phyloP scores from a whole-genome alignment of 768 basidiomycete genomes.

The Suillus cothurnatus region DNA sequence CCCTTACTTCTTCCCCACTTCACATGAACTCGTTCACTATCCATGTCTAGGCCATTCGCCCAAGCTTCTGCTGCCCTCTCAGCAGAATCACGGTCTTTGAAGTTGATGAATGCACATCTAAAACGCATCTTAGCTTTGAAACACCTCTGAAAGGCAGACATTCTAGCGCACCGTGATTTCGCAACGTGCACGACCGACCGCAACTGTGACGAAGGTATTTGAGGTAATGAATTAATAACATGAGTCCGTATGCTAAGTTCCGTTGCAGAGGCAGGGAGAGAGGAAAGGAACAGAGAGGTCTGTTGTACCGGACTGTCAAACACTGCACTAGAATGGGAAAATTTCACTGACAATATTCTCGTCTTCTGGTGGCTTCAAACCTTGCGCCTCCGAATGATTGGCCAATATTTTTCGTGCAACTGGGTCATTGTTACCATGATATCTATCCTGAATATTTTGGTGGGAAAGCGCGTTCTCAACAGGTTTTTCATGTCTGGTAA shows the following conservation, averaged over 20 bases:
- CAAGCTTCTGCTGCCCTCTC: constrained; percentile 88
- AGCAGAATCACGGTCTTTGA: constrained; percentile 78
- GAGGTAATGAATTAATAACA: constrained; percentile 68
- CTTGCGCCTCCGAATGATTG: constrained; percentile 77
- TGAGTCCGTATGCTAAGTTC: constrained; percentile 75
- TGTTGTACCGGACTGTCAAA: constrained; percentile 30
- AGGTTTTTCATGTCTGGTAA: constrained; percentile 81
- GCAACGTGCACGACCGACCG: constrained; percentile 86
- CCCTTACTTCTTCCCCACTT: constrained; percentile 87
- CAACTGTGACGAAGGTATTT: constrained; percentile 61
- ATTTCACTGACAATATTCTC: constrained; percentile 67
- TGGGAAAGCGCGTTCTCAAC: constrained; percentile 80
- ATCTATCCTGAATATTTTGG: constrained; percentile 94
- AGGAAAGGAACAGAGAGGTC: constrained; percentile 87
- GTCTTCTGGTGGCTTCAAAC: constrained; percentile 91
- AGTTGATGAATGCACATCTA: constrained; percentile 96
- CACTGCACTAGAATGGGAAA: neutral
- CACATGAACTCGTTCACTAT: constrained; percentile 69
- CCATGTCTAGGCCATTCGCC: constrained; percentile 88
- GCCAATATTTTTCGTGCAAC: constrained; percentile 90
- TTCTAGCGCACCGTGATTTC: constrained; percentile 63
- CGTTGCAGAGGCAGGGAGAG: constrained; percentile 67
- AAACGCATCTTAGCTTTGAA: constrained; percentile 3
- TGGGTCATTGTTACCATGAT: constrained; percentile 90
- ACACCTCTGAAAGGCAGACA: neutral